Percentiles rank a stretch among this genome's conserved stretches.
phyloP scores from a whole-genome alignment of 176 grass and related monocot genomes.

The Aegilops speltoides region DNA sequence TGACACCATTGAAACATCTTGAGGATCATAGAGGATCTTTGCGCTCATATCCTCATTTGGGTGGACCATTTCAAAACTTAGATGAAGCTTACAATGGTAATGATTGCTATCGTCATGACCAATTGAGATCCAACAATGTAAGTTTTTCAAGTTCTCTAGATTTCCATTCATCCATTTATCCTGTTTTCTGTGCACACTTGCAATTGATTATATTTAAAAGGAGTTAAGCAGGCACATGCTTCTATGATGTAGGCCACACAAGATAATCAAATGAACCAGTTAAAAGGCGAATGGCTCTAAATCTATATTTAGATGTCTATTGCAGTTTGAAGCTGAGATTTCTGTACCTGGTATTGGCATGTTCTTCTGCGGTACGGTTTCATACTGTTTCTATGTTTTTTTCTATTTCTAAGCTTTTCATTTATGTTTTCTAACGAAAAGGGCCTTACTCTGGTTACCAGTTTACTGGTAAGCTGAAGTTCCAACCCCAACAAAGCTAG shows the following conservation, averaged over 20 bases:
- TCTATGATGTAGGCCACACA: neutral
- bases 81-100: neutral
- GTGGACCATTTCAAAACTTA: neutral
- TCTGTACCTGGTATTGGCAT: neutral
- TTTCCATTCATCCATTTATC: neutral
- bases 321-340: neutral
- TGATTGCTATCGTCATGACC: neutral
- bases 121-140: neutral
- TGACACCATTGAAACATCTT: neutral
- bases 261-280: neutral
- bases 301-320: neutral
- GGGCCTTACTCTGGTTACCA: too few relatives aligned
- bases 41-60: neutral
- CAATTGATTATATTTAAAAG: neutral
- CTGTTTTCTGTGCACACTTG: neutral
- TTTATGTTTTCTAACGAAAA: too few relatives aligned
- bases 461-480: too few relatives aligned
- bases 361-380: neutral
- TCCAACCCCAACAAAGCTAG: too few relatives aligned
- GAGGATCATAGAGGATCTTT: neutral
- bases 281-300: neutral
- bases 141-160: neutral
- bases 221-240: neutral
- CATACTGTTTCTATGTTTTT: too few relatives aligned
- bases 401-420: too few relatives aligned